phyloP scores from a whole-genome alignment of 352 stramenopile genomes.

The Pythium rishiriense region DNA sequence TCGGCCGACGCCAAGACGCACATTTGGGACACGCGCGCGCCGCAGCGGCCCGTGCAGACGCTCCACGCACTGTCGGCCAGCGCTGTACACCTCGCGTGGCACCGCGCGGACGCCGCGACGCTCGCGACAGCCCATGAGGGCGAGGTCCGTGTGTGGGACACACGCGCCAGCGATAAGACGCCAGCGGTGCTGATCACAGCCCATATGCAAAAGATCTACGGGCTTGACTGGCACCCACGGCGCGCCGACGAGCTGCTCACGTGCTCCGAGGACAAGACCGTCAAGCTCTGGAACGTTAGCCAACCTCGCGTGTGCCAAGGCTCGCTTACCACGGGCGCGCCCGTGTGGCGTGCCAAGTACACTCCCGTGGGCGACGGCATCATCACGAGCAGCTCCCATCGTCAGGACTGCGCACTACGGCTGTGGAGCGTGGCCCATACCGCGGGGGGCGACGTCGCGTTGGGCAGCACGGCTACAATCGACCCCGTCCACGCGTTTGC shows the following conservation, averaged over 20 bases:
- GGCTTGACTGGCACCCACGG: conserved; percentile 79
- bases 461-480: conserved; percentile 15
- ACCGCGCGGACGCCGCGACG: conserved; percentile 60
- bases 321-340: conserved; percentile 54
- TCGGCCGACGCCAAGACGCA: conserved; percentile 79
- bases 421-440: conserved; percentile 63
- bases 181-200: conserved; percentile 66
- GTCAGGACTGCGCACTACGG: conserved; percentile 58
- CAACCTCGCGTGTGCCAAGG: conserved; percentile 65
- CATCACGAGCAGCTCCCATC: conserved; percentile 75
- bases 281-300: conserved; percentile 82
- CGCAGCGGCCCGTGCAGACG: conserved; percentile 66
- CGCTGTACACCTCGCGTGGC: conserved; percentile 77
- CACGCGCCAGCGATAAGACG: conserved; percentile 49
- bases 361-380: conserved; percentile 82
- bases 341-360: conserved; percentile 73
- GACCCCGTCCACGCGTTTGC: conserved; percentile 65
- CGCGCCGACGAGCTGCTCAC: conserved; percentile 80
- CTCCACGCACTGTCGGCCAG: conserved; percentile 68
- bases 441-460: neutral
- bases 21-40: conserved; percentile 81
- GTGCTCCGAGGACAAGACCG: conserved; percentile 82
- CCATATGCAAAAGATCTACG: conserved; percentile 86
- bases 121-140: conserved; percentile 81
- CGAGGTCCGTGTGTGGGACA: conserved; percentile 80